phyloP scores from a whole-genome alignment of 352 stramenopile species.

The Globisporangium heterothallicum region DNA sequence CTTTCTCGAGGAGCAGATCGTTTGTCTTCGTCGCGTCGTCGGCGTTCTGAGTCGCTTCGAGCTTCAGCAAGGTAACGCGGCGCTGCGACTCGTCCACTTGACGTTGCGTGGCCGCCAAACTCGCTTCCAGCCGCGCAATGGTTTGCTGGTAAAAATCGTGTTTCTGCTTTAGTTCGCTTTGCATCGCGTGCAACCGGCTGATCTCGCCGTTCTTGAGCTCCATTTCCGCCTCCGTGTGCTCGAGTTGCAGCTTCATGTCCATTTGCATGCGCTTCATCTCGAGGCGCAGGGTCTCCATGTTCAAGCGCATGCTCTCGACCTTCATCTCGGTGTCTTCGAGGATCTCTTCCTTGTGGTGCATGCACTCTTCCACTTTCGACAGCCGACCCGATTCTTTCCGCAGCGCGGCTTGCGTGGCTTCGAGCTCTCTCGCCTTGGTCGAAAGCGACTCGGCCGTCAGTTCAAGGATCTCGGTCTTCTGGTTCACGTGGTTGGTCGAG shows the following conservation, averaged over 20 bases:
- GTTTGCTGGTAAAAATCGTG: constrained; percentile 47
- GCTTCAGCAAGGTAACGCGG: constrained; percentile 41
- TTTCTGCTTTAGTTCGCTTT: constrained; percentile 57
- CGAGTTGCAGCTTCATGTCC: constrained; percentile 68
- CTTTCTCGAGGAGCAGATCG: constrained; percentile 33
- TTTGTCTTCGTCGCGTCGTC: constrained; percentile 28
- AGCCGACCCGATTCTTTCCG: constrained; percentile 48
- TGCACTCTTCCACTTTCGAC: constrained; percentile 54
- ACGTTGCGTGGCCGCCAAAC: constrained; percentile 21
- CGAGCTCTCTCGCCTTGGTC: constrained; percentile 55
- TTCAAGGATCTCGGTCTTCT: constrained; percentile 64
- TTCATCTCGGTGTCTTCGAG: constrained; percentile 63
- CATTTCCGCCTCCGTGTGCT: constrained; percentile 59
- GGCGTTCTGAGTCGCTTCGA: constrained; percentile 34
- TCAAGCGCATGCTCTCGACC: constrained; percentile 52
- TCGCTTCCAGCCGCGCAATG: constrained; percentile 39
- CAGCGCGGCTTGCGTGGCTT: constrained; percentile 44
- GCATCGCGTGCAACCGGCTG: constrained; percentile 34
- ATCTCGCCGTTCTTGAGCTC: constrained; percentile 74
- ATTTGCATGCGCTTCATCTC: constrained; percentile 73
- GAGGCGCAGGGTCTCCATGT: constrained; percentile 46
- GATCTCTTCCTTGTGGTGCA: constrained; percentile 51
- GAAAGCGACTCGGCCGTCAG: constrained; percentile 54
- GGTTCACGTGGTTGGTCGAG: constrained; percentile 45
- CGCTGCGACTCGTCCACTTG: constrained; percentile 49